phyloP scores from a whole-genome alignment of 345 rosid genomes.

The Linum tenue region DNA sequence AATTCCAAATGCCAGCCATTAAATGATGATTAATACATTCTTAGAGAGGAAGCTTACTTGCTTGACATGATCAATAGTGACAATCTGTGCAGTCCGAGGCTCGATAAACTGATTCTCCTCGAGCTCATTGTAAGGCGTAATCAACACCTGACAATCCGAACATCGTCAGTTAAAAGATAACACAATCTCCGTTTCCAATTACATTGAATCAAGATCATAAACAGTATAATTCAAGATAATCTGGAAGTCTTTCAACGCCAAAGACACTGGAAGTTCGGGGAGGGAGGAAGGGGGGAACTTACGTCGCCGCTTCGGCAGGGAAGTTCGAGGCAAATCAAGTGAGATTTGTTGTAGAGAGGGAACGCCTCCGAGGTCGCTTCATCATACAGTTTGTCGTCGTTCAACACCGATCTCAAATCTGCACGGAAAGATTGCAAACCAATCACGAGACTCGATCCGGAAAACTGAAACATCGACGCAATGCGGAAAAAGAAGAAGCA shows the following conservation, averaged over 20 bases:
- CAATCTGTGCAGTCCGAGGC: slow-evolving; percentile 91
- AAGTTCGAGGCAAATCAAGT: slow-evolving; percentile 80
- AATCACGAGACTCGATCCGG: no score
- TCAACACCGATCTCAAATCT: slow-evolving; percentile 73
- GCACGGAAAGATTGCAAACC: slow-evolving; percentile 11
- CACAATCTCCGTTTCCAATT: no score
- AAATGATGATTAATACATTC: background rate
- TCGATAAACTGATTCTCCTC: slow-evolving; percentile 62
- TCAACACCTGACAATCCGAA: slow-evolving; percentile 40
- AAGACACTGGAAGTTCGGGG: background rate
- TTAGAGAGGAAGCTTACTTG: slow-evolving; percentile 41
- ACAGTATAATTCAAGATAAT: no score
- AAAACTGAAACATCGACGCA: background rate
- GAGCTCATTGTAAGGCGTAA: slow-evolving; percentile 62
- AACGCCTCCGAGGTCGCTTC: slow-evolving; percentile 84
- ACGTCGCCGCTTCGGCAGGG: slow-evolving; percentile 65
- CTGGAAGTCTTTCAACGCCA: background rate
- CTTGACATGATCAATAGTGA: slow-evolving; percentile 77
- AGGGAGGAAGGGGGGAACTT: slow-evolving; percentile 13
- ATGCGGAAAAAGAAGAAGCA: background rate
- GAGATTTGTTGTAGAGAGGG: slow-evolving; percentile 77
- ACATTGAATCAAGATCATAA: no score
- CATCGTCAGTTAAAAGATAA: background rate
- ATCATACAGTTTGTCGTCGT: slow-evolving; percentile 50
- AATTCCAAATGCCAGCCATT: background rate